phyloP scores from a whole-genome alignment of 2,329 filamentous ascomycete species.

The Botryosphaeria dothidea region DNA sequence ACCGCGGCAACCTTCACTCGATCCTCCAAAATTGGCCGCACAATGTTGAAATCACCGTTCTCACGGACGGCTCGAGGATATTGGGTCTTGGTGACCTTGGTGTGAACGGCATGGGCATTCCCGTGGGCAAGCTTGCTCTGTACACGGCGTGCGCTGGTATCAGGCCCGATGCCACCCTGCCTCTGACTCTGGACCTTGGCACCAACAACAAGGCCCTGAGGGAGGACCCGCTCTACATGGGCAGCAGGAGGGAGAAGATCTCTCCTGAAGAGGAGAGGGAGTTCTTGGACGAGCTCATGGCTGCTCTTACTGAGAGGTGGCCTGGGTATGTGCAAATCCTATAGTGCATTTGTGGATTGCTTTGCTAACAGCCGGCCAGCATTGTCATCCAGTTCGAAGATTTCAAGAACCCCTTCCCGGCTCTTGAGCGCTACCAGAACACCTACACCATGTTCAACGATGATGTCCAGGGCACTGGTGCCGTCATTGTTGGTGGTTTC shows the following conservation, averaged over 20 bases:
- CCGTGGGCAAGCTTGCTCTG: conserved; percentile 91
- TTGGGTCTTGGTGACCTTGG: conserved; percentile 92
- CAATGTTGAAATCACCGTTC: conserved; percentile 91
- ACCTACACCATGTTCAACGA: conserved; percentile 97
- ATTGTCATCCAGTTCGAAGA: conserved; percentile 93
- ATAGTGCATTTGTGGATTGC: background rate
- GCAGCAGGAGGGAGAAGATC: conserved; percentile 80
- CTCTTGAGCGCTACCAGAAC: conserved; percentile 85
- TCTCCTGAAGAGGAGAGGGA: conserved; percentile 76
- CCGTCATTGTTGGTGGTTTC: conserved; percentile 85
- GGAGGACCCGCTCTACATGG: conserved; percentile 88
- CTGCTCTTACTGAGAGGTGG: conserved; percentile 77
- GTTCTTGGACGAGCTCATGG: conserved; percentile 98
- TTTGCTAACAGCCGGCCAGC: conserved; percentile 44
- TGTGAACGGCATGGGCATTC: conserved; percentile 96
- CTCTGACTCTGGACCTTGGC: conserved; percentile 63
- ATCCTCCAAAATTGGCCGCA: conserved; percentile 95
- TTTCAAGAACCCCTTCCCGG: conserved; percentile 96
- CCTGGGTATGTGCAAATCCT: conserved; percentile 54
- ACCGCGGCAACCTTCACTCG: conserved; percentile 83
- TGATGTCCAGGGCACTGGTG: conserved; percentile 95
- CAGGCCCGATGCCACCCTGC: conserved; percentile 69
- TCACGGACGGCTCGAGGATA: conserved; percentile 93
- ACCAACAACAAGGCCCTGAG: conserved; percentile 63
- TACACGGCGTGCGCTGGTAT: conserved; percentile 97